A percentile compares a stretch with the other conserved stretches of the same genome.
Evolutionary conservation across 2,329 filamentous ascomycete genomes (phyloP).

Genomic region (Fusarium clavum): DNA sequence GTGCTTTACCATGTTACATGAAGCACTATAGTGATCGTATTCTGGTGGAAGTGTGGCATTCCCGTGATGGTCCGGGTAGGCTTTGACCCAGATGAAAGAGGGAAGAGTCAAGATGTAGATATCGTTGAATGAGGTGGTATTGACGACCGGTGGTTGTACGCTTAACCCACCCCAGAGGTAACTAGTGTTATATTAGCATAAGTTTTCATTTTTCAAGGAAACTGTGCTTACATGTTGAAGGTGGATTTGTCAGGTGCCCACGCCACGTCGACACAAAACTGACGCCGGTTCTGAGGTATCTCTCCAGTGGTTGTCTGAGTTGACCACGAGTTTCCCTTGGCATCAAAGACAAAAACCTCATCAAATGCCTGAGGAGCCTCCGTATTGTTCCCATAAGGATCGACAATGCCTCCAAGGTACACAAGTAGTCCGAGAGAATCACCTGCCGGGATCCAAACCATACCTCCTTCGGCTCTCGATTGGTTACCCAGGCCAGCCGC

Average conservation of each 20-base stretch:
- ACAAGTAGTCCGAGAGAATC: background rate
- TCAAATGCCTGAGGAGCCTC: background rate
- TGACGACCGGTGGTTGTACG: background rate
- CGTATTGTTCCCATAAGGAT: background rate
- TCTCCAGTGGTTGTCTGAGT: background rate
- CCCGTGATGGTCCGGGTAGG: background rate
- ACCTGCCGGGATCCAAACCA: background rate
- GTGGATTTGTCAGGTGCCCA: constrained; percentile 1
- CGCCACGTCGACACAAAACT: constrained; percentile 2
- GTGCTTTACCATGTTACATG: constrained; percentile 3
- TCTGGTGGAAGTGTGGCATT: background rate
- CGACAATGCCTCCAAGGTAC: background rate
- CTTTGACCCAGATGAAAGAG: constrained; percentile 1
- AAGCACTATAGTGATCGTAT: background rate
- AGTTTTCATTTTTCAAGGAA: too few species aligned
- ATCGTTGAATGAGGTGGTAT: background rate
- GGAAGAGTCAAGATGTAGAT: constrained; percentile 4
- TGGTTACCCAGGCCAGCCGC: background rate
- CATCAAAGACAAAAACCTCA: background rate
- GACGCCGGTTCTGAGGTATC: background rate
- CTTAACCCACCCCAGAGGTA: background rate
- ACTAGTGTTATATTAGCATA: too few species aligned
- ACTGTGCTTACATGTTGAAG: background rate
- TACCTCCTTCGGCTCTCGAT: background rate
- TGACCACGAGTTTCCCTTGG: background rate